A percentile compares a stretch with the other conserved stretches of the same genome.
Conservation (phyloP, 176 grass and related monocot genomes). For the Oryza glumipatula region DNA sequence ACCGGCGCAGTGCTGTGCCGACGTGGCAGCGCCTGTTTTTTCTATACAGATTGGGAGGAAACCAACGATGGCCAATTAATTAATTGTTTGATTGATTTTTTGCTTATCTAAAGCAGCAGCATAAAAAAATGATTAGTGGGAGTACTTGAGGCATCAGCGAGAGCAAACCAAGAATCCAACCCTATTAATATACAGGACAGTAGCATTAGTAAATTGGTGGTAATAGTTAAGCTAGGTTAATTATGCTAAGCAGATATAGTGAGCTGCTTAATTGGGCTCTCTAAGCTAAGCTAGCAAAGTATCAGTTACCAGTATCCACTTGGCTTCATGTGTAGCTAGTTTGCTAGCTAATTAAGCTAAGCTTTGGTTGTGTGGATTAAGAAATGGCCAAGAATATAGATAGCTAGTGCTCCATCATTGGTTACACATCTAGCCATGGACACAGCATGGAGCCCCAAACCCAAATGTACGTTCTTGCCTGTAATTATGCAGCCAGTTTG, state of each 20-base stretch:
- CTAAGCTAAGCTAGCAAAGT: not conserved
- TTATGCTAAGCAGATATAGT: not conserved
- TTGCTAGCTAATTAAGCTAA: not conserved
- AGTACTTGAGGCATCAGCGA: slow-evolving; percentile 48
- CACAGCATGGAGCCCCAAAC: slow-evolving; percentile 58
- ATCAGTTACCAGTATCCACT: slow-evolving; percentile 25
- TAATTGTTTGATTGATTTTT: not conserved
- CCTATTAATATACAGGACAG: slow-evolving; percentile 5
- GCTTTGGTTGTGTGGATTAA: slow-evolving; percentile 21
- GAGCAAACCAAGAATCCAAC: slow-evolving; percentile 37
- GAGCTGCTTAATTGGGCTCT: not conserved
- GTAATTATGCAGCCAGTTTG: slow-evolving; percentile 28
- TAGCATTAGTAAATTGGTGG: not conserved
- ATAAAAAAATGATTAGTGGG: slow-evolving; percentile 30
- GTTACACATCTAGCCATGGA: not conserved
- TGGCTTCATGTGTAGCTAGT: slow-evolving; percentile 27
- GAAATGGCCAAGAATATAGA: not conserved
- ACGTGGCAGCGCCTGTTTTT: slow-evolving; percentile 40
- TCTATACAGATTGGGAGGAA: not conserved
- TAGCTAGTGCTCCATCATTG: slow-evolving; percentile 4
- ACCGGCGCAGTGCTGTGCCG: not conserved
- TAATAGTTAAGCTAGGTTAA: not conserved
- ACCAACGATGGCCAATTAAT: slow-evolving; percentile 29
- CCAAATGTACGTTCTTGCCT: slow-evolving; percentile 44
- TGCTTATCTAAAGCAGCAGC: not conserved